phyloP scores from a whole-genome alignment of 768 basidiomycete genomes.

The Xerocomellus amylosporus region DNA sequence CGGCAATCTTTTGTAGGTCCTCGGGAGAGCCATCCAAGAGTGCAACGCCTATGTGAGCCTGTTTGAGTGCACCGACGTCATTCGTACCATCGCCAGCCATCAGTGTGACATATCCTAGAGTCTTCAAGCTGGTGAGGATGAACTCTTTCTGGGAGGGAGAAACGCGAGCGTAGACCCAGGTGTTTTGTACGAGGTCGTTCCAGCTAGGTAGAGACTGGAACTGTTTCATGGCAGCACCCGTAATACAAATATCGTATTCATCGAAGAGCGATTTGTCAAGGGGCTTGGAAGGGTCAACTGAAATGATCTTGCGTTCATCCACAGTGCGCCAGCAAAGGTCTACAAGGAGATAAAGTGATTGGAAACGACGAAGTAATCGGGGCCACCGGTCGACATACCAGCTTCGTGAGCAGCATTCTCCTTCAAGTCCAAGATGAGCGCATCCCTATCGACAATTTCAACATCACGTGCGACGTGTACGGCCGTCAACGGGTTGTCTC shows the following conservation, averaged over 20 bases:
- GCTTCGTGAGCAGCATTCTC: slow-evolving; percentile 71
- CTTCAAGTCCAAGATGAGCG: slow-evolving; percentile 84
- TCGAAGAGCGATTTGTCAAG: slow-evolving; percentile 76
- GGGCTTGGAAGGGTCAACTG: slow-evolving; percentile 76
- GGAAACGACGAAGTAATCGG: background rate
- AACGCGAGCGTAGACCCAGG: slow-evolving; percentile 98
- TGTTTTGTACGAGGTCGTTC: slow-evolving; percentile 84
- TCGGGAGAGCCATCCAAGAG: slow-evolving; percentile 87
- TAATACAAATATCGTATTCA: slow-evolving; percentile 94
- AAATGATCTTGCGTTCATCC: slow-evolving; percentile 87
- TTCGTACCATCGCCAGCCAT: slow-evolving; percentile 99
- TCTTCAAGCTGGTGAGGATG: slow-evolving; percentile 88
- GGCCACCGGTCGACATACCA: slow-evolving; percentile 45
- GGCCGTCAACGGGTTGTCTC: slow-evolving; percentile 96
- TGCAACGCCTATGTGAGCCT: slow-evolving; percentile 96
- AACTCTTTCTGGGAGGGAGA: slow-evolving; percentile 94
- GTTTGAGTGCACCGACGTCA: slow-evolving; percentile 97
- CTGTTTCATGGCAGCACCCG: slow-evolving; percentile 90
- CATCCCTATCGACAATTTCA: slow-evolving; percentile 95
- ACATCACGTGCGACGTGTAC: slow-evolving; percentile 95
- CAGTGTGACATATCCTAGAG: slow-evolving; percentile 85
- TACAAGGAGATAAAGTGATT: slow-evolving; percentile 21
- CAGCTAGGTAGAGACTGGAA: slow-evolving; percentile 70
- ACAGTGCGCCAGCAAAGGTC: slow-evolving; percentile 92
- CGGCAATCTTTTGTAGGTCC: slow-evolving; percentile 90